These are phyloP conservation scores for Lactarius quietus DNA, from an alignment of 768 basidiomycete genomes.

Conservation along the genomic window DNA sequence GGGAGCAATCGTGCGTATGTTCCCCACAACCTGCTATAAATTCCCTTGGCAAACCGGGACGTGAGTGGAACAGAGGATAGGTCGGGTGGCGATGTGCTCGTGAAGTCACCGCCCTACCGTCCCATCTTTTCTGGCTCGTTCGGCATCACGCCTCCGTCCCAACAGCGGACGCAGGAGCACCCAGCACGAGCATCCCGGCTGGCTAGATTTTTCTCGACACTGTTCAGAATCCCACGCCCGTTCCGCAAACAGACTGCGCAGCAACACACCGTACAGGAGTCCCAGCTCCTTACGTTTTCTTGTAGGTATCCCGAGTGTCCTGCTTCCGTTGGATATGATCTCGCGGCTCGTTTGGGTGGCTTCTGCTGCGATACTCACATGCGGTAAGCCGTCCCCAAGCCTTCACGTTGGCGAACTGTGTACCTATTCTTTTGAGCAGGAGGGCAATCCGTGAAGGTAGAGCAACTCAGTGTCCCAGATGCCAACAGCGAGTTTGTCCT, in stretches of 20 bases:
- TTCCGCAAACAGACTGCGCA: not conserved
- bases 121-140: not conserved
- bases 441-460: not conserved
- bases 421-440: not conserved
- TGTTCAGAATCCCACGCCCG: not conserved
- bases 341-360: not conserved
- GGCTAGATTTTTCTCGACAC: not conserved
- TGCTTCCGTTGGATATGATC: not conserved
- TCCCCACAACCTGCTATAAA: not conserved
- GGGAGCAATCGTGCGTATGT: not conserved
- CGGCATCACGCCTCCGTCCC: no score
- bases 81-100: not conserved
- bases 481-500: not conserved
- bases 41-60: not conserved
- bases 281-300: not conserved
- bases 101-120: not conserved
- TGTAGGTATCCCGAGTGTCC: not conserved
- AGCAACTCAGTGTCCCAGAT: not conserved
- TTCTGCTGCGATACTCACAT: slow-evolving; percentile 5
- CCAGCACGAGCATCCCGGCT: not conserved
- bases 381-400: not conserved
- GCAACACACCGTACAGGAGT: not conserved
- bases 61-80: not conserved
- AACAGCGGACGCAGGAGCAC: no score
- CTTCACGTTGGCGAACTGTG: not conserved